These are phyloP conservation scores for Leptographium procerum DNA, from an alignment of 2,329 filamentous ascomycete genomes.

Conservation along the genomic window DNA sequence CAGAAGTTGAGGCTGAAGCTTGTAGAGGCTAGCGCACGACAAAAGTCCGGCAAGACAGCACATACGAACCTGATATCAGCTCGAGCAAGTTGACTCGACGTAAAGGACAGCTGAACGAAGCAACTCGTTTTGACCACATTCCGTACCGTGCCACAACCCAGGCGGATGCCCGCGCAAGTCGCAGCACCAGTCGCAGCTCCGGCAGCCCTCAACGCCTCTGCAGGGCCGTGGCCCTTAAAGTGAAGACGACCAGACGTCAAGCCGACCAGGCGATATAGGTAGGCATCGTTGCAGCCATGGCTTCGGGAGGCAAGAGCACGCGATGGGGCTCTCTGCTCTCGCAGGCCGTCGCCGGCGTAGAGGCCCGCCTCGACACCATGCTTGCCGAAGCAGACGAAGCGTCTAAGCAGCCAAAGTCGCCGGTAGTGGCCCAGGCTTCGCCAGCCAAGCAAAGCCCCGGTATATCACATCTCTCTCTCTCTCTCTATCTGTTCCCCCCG, in stretches of 20 bases:
- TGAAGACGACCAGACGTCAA: background rate
- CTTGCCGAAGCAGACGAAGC: constrained; percentile 64
- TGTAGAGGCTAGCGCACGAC: background rate
- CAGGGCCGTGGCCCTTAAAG: background rate
- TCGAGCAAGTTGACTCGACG: background rate
- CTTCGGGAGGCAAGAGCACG: constrained; percentile 40
- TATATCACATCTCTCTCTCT: constrained; percentile 12
- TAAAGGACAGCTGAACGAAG: no score
- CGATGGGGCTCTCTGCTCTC: constrained; percentile 75
- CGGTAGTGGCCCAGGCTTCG: constrained; percentile 13
- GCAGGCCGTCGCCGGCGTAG: constrained; percentile 85
- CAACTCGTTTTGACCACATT: no score
- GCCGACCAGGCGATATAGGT: background rate
- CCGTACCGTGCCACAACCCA: no score
- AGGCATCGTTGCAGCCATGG: no score
- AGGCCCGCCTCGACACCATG: constrained; percentile 85
- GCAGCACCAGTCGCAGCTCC: no score
- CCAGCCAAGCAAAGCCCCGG: constrained; percentile 18
- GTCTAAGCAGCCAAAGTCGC: constrained; percentile 8
- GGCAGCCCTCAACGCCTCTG: background rate
- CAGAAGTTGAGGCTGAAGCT: background rate
- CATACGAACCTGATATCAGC: no score
- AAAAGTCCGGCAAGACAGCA: background rate
- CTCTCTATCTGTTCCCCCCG: background rate
- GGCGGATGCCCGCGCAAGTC: background rate